Percentiles rank a stretch among this genome's conserved stretches.
Conservation (phyloP, 371 early-diverging fungal genomes). For the Mucor plumbeus region DNA sequence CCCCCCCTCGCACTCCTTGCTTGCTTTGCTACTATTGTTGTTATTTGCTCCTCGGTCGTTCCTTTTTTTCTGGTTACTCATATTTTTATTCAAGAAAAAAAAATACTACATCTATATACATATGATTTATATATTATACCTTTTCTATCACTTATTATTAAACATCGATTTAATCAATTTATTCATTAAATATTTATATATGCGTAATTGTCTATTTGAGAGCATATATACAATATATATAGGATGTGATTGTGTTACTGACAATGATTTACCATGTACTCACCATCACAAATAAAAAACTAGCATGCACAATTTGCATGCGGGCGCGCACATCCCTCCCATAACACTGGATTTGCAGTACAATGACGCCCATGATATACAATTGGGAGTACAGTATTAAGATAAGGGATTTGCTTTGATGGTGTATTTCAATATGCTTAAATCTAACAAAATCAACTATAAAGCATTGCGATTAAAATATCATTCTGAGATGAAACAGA, state of each 20-base stretch:
- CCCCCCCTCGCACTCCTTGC: not conserved
- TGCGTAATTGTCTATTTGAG: too few relatives aligned
- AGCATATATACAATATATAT: too few relatives aligned
- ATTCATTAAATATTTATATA: not conserved
- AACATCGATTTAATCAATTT: not conserved
- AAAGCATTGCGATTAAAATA: too few relatives aligned
- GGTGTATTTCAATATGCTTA: not conserved
- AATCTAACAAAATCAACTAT: not conserved
- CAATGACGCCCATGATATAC: not conserved
- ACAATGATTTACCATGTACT: not conserved
- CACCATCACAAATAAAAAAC: too few relatives aligned
- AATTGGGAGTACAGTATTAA: not conserved
- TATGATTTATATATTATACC: constrained; percentile 6
- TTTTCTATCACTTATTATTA: not conserved
- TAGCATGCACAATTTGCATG: not conserved
- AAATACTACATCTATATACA: not conserved
- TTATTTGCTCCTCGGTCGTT: constrained; percentile 2
- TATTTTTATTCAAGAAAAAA: not conserved
- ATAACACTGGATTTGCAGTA: not conserved
- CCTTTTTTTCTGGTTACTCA: not conserved
- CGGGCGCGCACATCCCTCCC: not conserved
- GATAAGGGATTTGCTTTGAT: not conserved
- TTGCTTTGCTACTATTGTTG: not conserved
- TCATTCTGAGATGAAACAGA: too few relatives aligned
- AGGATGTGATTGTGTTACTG: too few relatives aligned